Percentiles rank a stretch among this genome's conserved stretches.
phyloP scores from a whole-genome alignment of 352 stramenopile species.

The Peronospora belbahrii region DNA sequence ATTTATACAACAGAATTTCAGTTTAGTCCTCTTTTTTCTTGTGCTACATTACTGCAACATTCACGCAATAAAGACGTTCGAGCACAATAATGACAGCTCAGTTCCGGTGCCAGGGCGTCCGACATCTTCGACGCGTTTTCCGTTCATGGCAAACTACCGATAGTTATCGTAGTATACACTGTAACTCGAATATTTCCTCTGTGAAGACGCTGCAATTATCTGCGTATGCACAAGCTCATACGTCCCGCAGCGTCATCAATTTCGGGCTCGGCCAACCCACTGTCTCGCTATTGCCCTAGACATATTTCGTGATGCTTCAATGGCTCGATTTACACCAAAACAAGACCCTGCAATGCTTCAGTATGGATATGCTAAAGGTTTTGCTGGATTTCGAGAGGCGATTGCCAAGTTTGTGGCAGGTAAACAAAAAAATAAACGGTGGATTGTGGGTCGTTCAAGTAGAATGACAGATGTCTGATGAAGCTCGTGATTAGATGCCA shows the following conservation, averaged over 20 bases:
- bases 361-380: constrained; percentile 69
- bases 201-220: constrained; percentile 49
- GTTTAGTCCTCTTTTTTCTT: neutral
- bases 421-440: constrained; percentile 26
- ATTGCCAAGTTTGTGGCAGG: constrained; percentile 54
- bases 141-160: constrained; percentile 1
- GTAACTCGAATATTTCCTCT: neutral
- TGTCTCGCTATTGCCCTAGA: constrained; percentile 64
- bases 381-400: constrained; percentile 52
- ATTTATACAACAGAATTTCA: neutral
- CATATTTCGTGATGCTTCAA: constrained; percentile 43
- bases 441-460: neutral
- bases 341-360: constrained; percentile 62
- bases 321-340: constrained; percentile 35
- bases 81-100: constrained; percentile 4
- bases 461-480: neutral
- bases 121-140: neutral
- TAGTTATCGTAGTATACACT: constrained; percentile 2
- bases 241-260: constrained; percentile 59
- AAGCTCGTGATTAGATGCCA: constrained; percentile 4
- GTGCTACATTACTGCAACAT: neutral
- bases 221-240: constrained; percentile 58
- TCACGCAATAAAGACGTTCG: neutral
- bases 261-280: constrained; percentile 82
- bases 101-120: constrained; percentile 1